phyloP scores from a whole-genome alignment of 176 grass and related monocot genomes.

The Lolium perenne region DNA sequence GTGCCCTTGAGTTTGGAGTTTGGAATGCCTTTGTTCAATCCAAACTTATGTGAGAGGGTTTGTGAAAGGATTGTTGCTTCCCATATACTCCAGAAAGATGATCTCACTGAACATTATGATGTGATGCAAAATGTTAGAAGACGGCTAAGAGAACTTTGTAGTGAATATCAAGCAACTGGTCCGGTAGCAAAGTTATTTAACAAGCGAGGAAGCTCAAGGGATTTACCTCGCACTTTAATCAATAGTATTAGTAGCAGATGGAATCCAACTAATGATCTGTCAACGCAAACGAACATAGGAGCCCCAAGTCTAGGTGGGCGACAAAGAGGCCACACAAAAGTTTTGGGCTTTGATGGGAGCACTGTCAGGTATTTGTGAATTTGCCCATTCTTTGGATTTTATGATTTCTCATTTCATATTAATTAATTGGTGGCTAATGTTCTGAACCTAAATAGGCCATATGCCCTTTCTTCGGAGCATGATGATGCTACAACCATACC shows the following conservation, averaged over 20 bases:
- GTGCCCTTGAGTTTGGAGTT: conserved; percentile 96
- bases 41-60: conserved; percentile 83
- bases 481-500: conserved; percentile 56
- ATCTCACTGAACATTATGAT: conserved; percentile 71
- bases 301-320: conserved; percentile 57
- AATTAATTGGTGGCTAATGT: conserved; percentile 27
- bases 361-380: conserved; percentile 75
- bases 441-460: conserved; percentile 62
- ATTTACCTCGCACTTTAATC: conserved; percentile 65
- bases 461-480: conserved; percentile 66
- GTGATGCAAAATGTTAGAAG: conserved; percentile 87
- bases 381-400: conserved; percentile 8
- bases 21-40: conserved; percentile 91
- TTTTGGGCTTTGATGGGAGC: conserved; percentile 87
- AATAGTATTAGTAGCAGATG: conserved; percentile 85
- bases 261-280: conserved; percentile 63
- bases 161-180: conserved; percentile 91
- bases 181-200: conserved; percentile 83
- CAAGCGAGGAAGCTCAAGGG: conserved; percentile 60
- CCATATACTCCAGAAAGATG: conserved; percentile 74
- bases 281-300: conserved; percentile 50
- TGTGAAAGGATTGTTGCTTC: conserved; percentile 78
- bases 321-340: conserved; percentile 70
- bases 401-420: background rate
- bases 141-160: conserved; percentile 74